Percentiles rank a stretch among this genome's conserved stretches.
These are phyloP conservation scores for Nakaseomyces nivariensis DNA, from an alignment of 1,139 yeast species.

Conservation along the genomic window DNA sequence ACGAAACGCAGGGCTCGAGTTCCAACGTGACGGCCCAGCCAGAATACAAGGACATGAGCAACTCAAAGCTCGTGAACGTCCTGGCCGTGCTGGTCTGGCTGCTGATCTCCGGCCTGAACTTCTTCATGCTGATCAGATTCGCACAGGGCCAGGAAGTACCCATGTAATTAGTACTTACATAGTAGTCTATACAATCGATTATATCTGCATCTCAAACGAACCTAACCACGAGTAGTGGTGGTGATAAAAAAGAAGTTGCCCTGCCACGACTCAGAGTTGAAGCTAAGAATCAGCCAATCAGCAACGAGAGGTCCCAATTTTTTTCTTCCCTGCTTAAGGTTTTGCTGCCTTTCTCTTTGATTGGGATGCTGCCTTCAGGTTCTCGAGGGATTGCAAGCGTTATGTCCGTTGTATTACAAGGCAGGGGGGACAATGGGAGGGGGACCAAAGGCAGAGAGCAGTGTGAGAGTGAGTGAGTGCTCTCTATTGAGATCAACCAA, in stretches of 20 bases:
- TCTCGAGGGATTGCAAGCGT: neutral
- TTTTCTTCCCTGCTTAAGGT: too few species aligned
- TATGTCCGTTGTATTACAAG: neutral
- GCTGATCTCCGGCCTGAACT: constrained; percentile 62
- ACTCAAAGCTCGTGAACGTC: constrained; percentile 47
- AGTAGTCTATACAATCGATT: too few species aligned
- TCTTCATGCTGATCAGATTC: constrained; percentile 64
- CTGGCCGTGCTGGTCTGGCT: constrained; percentile 62
- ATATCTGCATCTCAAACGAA: neutral
- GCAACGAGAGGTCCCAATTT: neutral
- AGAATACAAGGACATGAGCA: constrained; percentile 50
- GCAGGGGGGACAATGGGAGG: too few species aligned
- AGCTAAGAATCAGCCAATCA: neutral
- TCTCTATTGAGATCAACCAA: neutral
- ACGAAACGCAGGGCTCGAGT: constrained; percentile 4
- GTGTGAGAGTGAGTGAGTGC: too few species aligned
- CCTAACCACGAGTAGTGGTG: neutral
- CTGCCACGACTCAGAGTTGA: too few species aligned
- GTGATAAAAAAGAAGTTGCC: too few species aligned
- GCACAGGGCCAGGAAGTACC: constrained; percentile 63
- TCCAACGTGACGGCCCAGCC: constrained; percentile 3
- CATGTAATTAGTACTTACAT: constrained; percentile 21
- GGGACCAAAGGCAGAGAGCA: too few species aligned
- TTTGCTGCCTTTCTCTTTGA: neutral
- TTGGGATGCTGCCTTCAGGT: neutral